phyloP scores from a whole-genome alignment of 345 rosid species.

The Euphorbia lathyris region DNA sequence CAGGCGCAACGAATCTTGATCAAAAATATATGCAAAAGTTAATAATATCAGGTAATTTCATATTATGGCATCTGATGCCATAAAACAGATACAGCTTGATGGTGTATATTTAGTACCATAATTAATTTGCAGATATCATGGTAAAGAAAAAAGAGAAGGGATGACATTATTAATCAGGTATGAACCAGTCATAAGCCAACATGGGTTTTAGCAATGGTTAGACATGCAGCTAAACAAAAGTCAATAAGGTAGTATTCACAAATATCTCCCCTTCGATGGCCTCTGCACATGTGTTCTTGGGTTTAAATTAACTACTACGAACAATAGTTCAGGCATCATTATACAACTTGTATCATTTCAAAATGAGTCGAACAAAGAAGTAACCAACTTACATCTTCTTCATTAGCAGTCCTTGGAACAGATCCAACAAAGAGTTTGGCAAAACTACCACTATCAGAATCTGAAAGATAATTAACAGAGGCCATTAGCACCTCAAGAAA shows the following conservation, averaged over 20 bases:
- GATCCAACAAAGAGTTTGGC: slow-evolving; percentile 99
- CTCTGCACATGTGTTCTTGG: background rate
- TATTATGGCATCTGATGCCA: background rate
- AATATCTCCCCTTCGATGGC: background rate
- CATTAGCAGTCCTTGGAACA: slow-evolving; percentile 80
- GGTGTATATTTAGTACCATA: background rate
- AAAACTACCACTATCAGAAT: slow-evolving; percentile 44
- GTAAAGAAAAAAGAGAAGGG: background rate
- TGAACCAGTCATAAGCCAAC: background rate
- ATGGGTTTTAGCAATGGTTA: background rate
- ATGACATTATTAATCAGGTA: background rate
- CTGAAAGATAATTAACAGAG: slow-evolving; percentile 28
- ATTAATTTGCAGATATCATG: background rate
- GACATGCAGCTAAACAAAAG: background rate
- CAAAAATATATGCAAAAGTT: background rate
- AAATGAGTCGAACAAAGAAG: background rate
- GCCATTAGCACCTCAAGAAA: background rate
- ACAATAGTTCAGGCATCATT: background rate
- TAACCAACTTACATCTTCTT: slow-evolving; percentile 71
- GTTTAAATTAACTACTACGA: background rate
- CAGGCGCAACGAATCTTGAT: background rate
- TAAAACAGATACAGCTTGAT: background rate
- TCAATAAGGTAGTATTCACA: background rate
- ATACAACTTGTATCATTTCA: background rate
- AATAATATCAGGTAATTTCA: background rate